Percentiles rank a stretch among this genome's conserved stretches.
These are phyloP conservation scores for Coprinopsis marcescibilis DNA, from an alignment of 768 basidiomycete species.

Conservation along the genomic window DNA sequence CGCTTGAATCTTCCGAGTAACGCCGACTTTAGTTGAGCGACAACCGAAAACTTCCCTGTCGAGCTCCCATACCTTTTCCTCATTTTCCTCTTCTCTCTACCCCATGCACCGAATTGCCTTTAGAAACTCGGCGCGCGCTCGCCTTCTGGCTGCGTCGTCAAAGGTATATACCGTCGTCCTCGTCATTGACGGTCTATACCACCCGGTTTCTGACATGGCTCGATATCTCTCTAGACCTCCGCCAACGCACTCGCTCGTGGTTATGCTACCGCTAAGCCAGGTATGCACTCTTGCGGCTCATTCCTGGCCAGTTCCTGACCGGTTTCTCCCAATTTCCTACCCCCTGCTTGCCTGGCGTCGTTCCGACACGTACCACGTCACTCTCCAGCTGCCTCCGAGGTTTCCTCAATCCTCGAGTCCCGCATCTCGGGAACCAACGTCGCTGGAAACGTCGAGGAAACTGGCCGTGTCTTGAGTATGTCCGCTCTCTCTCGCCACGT, in stretches of 20 bases:
- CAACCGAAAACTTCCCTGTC: constrained; percentile 39
- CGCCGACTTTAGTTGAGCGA: constrained; percentile 29
- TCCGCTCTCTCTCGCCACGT: constrained; percentile 15
- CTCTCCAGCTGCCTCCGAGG: constrained; percentile 89
- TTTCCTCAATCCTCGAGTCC: constrained; percentile 97
- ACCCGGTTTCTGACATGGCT: constrained; percentile 20
- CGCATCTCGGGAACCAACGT: constrained; percentile 91
- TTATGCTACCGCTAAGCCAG: constrained; percentile 98
- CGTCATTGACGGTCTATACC: constrained; percentile 4
- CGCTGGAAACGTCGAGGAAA: constrained; percentile 96
- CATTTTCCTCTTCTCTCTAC: constrained; percentile 43
- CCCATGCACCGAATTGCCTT: constrained; percentile 79
- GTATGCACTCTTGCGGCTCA: constrained; percentile 42
- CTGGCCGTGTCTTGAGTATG: constrained; percentile 96
- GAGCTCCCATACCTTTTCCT: constrained; percentile 31
- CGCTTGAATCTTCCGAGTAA: constrained; percentile 45
- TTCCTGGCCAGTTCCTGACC: constrained; percentile 15
- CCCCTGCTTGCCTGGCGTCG: constrained; percentile 15
- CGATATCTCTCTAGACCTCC: constrained; percentile 29
- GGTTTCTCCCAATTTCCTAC: constrained; percentile 12
- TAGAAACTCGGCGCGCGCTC: constrained; percentile 76
- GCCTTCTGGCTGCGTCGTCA: constrained; percentile 60
- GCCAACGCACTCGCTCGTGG: constrained; percentile 60
- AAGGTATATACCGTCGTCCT: constrained; percentile 46
- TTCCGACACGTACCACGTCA: constrained; percentile 30